A percentile compares a stretch with the other conserved stretches of the same genome.
Evolutionary conservation across 805 yeast species (phyloP).

Genomic region (Zygosaccharomyces bailii): DNA sequence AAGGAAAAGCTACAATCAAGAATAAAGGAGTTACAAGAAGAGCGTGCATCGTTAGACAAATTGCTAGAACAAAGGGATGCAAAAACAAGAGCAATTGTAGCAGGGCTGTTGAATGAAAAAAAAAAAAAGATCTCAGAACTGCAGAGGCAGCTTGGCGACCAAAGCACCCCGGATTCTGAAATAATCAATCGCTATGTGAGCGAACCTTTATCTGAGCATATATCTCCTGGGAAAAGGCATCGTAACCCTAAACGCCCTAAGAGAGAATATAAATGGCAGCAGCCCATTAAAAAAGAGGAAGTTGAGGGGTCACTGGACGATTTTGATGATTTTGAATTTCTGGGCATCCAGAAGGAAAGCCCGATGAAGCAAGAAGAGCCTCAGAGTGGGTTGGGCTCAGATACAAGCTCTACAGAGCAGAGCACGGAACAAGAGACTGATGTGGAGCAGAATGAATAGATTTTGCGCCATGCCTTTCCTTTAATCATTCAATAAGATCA

Average conservation of each 20-base stretch:
- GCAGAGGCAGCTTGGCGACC: conserved; percentile 10
- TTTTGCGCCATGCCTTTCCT: neutral
- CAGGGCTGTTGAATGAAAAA: conserved; percentile 28
- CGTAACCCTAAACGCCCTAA: neutral
- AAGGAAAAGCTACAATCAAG: neutral
- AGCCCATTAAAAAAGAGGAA: conserved; percentile 1
- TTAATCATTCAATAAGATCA: neutral
- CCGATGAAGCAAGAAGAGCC: conserved; percentile 4
- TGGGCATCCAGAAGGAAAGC: conserved; percentile 19
- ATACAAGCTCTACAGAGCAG: conserved; percentile 4
- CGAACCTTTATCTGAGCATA: conserved; percentile 19
- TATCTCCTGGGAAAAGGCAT: conserved; percentile 27
- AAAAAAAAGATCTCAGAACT: conserved; percentile 25
- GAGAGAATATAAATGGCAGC: conserved; percentile 3
- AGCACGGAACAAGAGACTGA: conserved; percentile 13
- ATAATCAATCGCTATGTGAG: conserved; percentile 21
- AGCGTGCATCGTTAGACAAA: conserved; percentile 15
- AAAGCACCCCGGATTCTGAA: conserved; percentile 17
- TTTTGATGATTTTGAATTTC: conserved; percentile 23
- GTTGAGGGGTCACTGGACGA: conserved; percentile 12
- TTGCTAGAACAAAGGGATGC: conserved; percentile 24
- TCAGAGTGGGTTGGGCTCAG: conserved; percentile 8
- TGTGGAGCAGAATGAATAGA: conserved; percentile 5
- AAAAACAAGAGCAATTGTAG: conserved; percentile 22
- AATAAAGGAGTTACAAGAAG: conserved; percentile 10